Conservation (phyloP, 2,329 filamentous ascomycete species). For the Epichloe sibirici region DNA sequence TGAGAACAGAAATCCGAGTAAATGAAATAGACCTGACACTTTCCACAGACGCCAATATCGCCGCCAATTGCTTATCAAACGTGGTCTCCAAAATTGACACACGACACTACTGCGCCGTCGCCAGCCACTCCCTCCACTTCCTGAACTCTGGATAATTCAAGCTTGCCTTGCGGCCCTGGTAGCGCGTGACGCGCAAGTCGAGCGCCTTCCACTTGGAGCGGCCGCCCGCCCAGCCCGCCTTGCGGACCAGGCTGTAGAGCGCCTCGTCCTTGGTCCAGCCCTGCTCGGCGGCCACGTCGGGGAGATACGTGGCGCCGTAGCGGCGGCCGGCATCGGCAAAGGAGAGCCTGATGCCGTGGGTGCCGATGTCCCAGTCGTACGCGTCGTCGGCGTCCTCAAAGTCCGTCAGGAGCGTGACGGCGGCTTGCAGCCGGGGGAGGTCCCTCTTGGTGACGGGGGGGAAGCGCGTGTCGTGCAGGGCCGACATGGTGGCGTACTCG, state of each 20-base stretch:
- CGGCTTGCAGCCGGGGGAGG: constrained; percentile 46
- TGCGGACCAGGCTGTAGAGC: constrained; percentile 78
- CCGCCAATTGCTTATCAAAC: too few species aligned
- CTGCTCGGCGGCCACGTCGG: constrained; percentile 83
- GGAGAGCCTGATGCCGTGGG: constrained; percentile 75
- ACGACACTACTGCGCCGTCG: constrained; percentile 12
- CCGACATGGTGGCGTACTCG: constrained; percentile 73
- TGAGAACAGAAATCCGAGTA: too few species aligned
- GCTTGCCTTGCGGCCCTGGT: constrained; percentile 71
- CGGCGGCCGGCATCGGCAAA: constrained; percentile 64
- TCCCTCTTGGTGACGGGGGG: constrained; percentile 42
- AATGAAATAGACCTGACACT: too few species aligned
- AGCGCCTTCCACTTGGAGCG: constrained; percentile 69
- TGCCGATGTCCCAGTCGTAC: constrained; percentile 77
- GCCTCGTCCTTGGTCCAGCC: constrained; percentile 94
- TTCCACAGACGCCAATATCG: too few species aligned
- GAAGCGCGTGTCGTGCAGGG: constrained; percentile 53
- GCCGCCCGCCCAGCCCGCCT: constrained; percentile 85
- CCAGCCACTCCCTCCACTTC: constrained; percentile 63
- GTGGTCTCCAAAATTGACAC: background rate
- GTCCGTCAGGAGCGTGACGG: constrained; percentile 72
- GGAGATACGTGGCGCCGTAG: constrained; percentile 81
- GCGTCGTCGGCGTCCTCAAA: constrained; percentile 65
- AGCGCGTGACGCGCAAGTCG: constrained; percentile 66
- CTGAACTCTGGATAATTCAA: constrained; percentile 63